Base-by-base conservation (phyloP, 2,329 filamentous ascomycete genomes). In the Ascochyta lentis region DNA sequence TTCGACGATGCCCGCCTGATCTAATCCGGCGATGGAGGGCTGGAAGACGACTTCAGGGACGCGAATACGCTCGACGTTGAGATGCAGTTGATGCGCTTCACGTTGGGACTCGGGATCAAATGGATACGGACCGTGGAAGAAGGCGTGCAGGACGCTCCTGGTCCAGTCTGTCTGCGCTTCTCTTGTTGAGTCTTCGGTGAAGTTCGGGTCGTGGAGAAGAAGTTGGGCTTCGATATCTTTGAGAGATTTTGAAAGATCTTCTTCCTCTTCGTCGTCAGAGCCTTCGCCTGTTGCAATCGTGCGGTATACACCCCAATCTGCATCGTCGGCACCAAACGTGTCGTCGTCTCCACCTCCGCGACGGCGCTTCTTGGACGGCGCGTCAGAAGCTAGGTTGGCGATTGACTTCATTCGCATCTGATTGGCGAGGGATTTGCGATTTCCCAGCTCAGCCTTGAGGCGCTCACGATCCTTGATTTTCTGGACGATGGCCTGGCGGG, bases 401-500 rank as follows among this genome's bases (percentile, higher is more conserved):
- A 99, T 92, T 46, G 89, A 94, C 79, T 98, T 98, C 95, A 99
- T 99, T 60, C 95, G 90, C 78, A 96, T 96, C 76, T 98, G 94
- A 54, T 90, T 95, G 8, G 95, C 95, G 19, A 97, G 86, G 0
- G 93, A 97, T 76, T 99, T 99, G 71, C 95, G 90, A 77, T 98
- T 98, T 53, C 94, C 93, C 1, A 97, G 85, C 71, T 99, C 95
- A 39, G 92, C 91, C 78, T 96, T 97, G 58, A 97, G 84, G 16
- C 93, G 87, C 69, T 98, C 92, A 48, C 92, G 89, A 65, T 98
- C 94, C 76, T 96, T 97, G 76, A 99, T 96, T 76, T 87, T 92
- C 68, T 91, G 81, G 7, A 89, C 83, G 3, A 96, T 81, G 22
- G 85, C 84, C 65, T 84, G 80, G 42, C 92, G 89, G 22, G 89